phyloP scores from a whole-genome alignment of 495 filamentous ascomycete species.

The Viridothelium virens region DNA sequence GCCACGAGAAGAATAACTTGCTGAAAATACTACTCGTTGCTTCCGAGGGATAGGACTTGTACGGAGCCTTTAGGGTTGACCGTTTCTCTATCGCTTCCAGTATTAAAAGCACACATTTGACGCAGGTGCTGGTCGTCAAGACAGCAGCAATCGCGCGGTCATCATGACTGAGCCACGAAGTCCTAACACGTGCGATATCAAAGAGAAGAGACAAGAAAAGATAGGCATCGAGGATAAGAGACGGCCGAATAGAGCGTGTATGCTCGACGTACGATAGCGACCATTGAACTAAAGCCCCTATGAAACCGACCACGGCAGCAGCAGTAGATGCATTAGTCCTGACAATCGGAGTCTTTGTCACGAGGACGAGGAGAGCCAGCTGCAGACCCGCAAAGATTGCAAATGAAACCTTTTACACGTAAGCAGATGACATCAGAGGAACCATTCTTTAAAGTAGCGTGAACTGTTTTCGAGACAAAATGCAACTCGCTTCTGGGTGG shows the following conservation, averaged over 20 bases:
- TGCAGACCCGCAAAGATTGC: slow-evolving; percentile 30
- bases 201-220: slow-evolving; percentile 54
- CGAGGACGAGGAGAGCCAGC: neutral
- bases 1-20: slow-evolving; percentile 50
- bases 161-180: slow-evolving; percentile 46
- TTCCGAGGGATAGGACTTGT: slow-evolving; percentile 47
- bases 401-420: slow-evolving; percentile 36
- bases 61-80: slow-evolving; percentile 40
- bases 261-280: slow-evolving; percentile 53
- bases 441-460: neutral
- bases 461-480: neutral
- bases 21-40: slow-evolving; percentile 50
- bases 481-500: neutral
- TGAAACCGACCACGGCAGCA: slow-evolving; percentile 39
- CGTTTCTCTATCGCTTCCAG: slow-evolving; percentile 52
- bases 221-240: slow-evolving; percentile 52
- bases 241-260: slow-evolving; percentile 47
- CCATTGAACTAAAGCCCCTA: slow-evolving; percentile 38
- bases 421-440: neutral
- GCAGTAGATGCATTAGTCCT: slow-evolving; percentile 43
- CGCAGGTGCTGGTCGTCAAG: slow-evolving; percentile 40
- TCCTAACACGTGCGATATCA: slow-evolving; percentile 49
- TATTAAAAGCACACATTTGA: slow-evolving; percentile 46
- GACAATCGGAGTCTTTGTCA: slow-evolving; percentile 14
- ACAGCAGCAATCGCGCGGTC: slow-evolving; percentile 36